phyloP scores from a whole-genome alignment of 768 basidiomycete genomes.

The Sutorius australiensis region DNA sequence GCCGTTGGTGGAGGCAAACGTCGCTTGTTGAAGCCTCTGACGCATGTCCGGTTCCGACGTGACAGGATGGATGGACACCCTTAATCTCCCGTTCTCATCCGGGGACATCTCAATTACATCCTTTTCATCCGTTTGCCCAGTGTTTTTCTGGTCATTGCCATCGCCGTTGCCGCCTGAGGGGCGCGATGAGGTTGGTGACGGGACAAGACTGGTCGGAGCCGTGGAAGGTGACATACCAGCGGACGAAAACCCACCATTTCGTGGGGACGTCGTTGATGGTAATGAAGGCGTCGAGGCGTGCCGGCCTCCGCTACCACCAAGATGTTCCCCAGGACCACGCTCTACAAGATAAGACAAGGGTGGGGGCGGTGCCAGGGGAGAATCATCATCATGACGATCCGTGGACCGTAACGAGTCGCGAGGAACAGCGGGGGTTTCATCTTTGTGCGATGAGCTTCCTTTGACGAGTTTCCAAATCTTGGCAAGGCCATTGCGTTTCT shows the following conservation, averaged over 20 bases:
- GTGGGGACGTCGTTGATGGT: constrained; percentile 55
- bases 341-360: constrained; percentile 83
- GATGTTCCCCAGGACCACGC: constrained; percentile 50
- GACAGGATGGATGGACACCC: constrained; percentile 46
- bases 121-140: constrained; percentile 42
- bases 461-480: constrained; percentile 82
- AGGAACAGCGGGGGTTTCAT: constrained; percentile 24
- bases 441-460: constrained; percentile 45
- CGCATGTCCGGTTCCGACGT: constrained; percentile 65
- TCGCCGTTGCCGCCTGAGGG: constrained; percentile 58
- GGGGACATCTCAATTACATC: constrained; percentile 33
- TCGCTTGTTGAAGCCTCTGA: constrained; percentile 37
- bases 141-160: constrained; percentile 39
- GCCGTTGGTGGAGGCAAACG: constrained; percentile 32
- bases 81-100: constrained; percentile 35
- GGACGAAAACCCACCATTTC: constrained; percentile 47
- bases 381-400: constrained; percentile 54
- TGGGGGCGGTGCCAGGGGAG: constrained; percentile 85
- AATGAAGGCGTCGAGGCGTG: constrained; percentile 71
- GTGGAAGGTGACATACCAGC: constrained; percentile 71
- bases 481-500: constrained; percentile 73
- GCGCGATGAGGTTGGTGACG: constrained; percentile 73
- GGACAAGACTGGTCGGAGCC: constrained; percentile 69
- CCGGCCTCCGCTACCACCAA: constrained; percentile 41
- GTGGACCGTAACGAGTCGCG: constrained; percentile 39